A percentile compares a stretch with the other conserved stretches of the same genome.
phyloP scores from a whole-genome alignment of 495 filamentous ascomycete genomes.

The Hypoxylon fuscum region DNA sequence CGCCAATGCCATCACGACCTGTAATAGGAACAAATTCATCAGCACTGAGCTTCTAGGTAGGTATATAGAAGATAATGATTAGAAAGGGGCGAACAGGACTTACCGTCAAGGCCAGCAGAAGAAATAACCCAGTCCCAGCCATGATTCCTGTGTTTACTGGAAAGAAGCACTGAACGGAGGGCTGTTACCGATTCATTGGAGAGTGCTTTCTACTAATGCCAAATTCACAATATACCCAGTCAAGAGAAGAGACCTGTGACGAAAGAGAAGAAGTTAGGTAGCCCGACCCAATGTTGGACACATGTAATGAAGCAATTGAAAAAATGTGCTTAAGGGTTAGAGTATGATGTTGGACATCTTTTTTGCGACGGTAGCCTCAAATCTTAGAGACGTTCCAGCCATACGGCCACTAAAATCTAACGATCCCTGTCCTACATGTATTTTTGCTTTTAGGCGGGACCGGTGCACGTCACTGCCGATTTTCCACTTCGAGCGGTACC shows the following conservation, averaged over 20 bases:
- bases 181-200: constrained; percentile 45
- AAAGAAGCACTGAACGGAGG: constrained; percentile 23
- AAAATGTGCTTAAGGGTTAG: constrained; percentile 8
- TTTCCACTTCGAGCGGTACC: constrained; percentile 34
- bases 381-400: constrained; percentile 10
- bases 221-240: constrained; percentile 3
- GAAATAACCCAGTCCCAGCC: constrained; percentile 72
- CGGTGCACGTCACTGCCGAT: constrained; percentile 39
- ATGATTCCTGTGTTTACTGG: constrained; percentile 37
- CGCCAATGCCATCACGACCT: constrained; percentile 93
- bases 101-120: constrained; percentile 78
- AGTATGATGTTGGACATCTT: constrained; percentile 12
- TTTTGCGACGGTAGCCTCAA: constrained; percentile 45
- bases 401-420: constrained; percentile 23
- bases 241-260: neutral
- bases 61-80: neutral
- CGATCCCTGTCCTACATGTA: constrained; percentile 16
- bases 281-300: constrained; percentile 9
- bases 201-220: neutral
- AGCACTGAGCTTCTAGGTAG: constrained; percentile 3
- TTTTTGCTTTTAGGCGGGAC: constrained; percentile 37
- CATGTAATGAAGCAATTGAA: constrained; percentile 3
- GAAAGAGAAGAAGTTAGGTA: constrained; percentile 4
- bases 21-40: constrained; percentile 28
- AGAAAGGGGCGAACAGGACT: constrained; percentile 25